Evolutionary conservation across 768 basidiomycete species (phyloP).

Genomic region (Pholiota molesta): DNA sequence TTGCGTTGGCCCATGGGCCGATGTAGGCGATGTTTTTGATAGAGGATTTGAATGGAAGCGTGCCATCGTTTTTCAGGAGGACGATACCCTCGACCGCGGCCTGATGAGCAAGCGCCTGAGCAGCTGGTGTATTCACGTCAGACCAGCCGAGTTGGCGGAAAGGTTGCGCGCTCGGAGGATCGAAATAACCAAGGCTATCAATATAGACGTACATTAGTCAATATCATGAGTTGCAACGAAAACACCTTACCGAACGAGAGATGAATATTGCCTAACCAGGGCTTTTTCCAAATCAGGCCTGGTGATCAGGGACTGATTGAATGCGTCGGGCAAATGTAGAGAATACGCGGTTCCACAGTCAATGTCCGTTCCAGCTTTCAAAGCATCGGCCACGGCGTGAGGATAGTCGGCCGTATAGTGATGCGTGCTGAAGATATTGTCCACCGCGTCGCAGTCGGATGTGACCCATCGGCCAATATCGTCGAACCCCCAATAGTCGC

Average conservation of each 20-base stretch:
- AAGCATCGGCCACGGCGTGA: constrained; percentile 50
- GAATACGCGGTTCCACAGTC: constrained; percentile 57
- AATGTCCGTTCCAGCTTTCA: constrained; percentile 57
- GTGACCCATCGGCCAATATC: constrained; percentile 56
- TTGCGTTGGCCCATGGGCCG: constrained; percentile 63
- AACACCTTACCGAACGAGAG: constrained; percentile 49
- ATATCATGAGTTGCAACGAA: neutral
- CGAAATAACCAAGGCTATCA: constrained; percentile 58
- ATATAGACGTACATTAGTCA: neutral
- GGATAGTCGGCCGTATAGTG: constrained; percentile 46
- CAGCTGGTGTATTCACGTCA: constrained; percentile 48
- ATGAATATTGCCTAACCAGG: constrained; percentile 50
- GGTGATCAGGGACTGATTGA: constrained; percentile 49
- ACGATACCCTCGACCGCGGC: constrained; percentile 59
- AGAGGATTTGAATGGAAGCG: constrained; percentile 50
- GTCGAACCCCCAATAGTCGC: constrained; percentile 54
- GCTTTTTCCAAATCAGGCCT: constrained; percentile 45
- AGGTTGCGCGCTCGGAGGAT: constrained; percentile 50
- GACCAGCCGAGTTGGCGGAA: constrained; percentile 52
- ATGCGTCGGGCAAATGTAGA: constrained; percentile 46
- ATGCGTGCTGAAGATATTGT: constrained; percentile 54
- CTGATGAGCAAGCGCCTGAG: constrained; percentile 51
- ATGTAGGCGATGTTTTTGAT: constrained; percentile 57
- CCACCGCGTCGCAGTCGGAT: constrained; percentile 58
- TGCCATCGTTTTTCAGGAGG: constrained; percentile 65